Base-by-base conservation (phyloP, 2,329 filamentous ascomycete species). In the Pseudogymnoascus sp. region DNA sequence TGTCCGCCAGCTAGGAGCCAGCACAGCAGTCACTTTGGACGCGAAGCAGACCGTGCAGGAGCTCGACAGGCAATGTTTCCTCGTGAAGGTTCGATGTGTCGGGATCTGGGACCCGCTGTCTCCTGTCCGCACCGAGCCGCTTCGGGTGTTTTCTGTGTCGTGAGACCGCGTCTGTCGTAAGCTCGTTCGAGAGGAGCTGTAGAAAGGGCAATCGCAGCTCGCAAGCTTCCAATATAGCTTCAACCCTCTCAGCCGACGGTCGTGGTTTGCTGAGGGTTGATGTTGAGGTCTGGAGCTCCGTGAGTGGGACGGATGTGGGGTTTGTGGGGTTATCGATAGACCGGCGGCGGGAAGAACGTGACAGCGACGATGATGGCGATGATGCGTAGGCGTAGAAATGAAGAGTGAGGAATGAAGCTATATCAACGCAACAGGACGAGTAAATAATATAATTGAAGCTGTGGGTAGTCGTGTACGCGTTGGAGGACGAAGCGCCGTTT, bases 301-400 rank as follows among this genome's bases (percentile, higher is more conserved):
- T 53, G 47, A 56, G 28, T 56, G 50, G 50, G 28, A 56, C 50
- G 50, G 50, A 56, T 56, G 50, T 56, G 50, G 50, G 50, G 50
- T 56, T 56, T 56, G 50, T 56, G 50, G 50, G 50, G 50, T 56
- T 56, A 56, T 56, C 50, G 50, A 56, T 56, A 56, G 50, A 56
- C 50, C n/a, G 28, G 50, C 28, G 50, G 25, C 50, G 50, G 50
- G 50, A 56, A 56, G 50, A 56, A 56, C 50, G 50, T 56, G 50
- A 33, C 50, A 56, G 50, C 50, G 50, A 56, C 28, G 28, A 56
- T 56, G 50, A 33, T 53, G 14, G 47, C 25, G 25, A 53, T 33
- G 50, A 56, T 56, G 50, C 50, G 25, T 33, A 5, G 14, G 25
- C 12, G 16, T 56, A 33, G 11, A 18, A 56, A 21, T 33, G 50